Percentiles rank a stretch among this genome's conserved stretches.
Conservation (phyloP, 2,329 filamentous ascomycete genomes). For the Cladosporium sp. region DNA sequence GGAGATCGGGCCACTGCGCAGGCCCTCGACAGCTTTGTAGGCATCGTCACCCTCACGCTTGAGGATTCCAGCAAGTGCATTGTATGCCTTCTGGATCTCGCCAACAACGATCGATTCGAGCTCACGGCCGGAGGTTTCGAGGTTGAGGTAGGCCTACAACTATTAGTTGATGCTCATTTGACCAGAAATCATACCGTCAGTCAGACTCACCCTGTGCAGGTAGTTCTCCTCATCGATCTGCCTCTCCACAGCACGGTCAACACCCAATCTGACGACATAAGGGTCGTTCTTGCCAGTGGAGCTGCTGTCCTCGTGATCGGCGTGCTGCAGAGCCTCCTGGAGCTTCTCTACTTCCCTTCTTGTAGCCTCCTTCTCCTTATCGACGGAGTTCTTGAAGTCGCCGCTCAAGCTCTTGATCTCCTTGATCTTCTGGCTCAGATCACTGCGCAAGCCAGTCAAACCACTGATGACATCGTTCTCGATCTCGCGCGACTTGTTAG, state of each 20-base stretch:
- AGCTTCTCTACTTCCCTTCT: conserved; percentile 72
- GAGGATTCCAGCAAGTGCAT: conserved; percentile 83
- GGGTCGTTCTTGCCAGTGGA: conserved; percentile 87
- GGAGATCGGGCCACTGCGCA: conserved; percentile 79
- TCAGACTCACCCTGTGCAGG: conserved; percentile 66
- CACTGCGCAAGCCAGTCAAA: conserved; percentile 77
- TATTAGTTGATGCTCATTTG: conserved; percentile 17
- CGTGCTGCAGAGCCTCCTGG: conserved; percentile 75
- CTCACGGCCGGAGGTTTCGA: conserved; percentile 90
- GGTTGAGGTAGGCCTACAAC: conserved; percentile 78
- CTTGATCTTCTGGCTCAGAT: conserved; percentile 94
- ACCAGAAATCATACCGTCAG: not conserved
- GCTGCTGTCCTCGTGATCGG: conserved; percentile 66
- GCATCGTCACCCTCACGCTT: conserved; percentile 85
- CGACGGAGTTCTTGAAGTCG: conserved; percentile 95
- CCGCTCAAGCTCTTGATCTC: conserved; percentile 92
- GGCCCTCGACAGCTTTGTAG: conserved; percentile 71
- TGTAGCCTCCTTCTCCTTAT: conserved; percentile 88
- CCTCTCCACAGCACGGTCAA: conserved; percentile 84
- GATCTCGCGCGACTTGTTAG: conserved; percentile 84
- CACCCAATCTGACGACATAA: conserved; percentile 77
- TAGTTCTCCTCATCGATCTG: conserved; percentile 98
- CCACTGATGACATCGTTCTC: conserved; percentile 88
- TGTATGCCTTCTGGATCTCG: conserved; percentile 97
- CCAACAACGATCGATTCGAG: conserved; percentile 94